A percentile compares a stretch with the other conserved stretches of the same genome.
Conservation (phyloP, 75 land plant species). For the Sequoia sempervirens region DNA sequence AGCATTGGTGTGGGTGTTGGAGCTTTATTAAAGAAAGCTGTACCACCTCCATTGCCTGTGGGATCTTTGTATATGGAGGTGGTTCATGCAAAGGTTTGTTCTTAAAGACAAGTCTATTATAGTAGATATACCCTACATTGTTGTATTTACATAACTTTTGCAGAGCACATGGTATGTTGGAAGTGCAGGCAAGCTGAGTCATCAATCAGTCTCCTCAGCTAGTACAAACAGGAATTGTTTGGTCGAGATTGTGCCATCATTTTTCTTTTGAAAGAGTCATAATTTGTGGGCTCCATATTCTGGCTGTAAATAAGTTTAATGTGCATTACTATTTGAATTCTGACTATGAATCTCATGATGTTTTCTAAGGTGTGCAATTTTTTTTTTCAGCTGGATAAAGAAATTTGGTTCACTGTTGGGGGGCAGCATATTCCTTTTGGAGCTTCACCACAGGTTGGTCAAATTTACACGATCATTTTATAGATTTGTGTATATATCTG, state of each 20-base stretch:
- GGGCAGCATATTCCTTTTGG: constrained; percentile 92
- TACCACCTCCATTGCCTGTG: constrained; percentile 65
- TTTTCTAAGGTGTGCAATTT: not conserved
- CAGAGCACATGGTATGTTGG: not conserved
- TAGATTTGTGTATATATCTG: not conserved
- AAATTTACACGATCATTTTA: not conserved
- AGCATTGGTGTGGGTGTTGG: constrained; percentile 76
- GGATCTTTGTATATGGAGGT: constrained; percentile 94
- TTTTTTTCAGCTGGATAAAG: constrained; percentile 74
- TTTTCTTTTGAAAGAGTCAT: not conserved
- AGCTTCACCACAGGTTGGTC: constrained; percentile 84
- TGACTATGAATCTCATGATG: not conserved
- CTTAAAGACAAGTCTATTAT: not conserved
- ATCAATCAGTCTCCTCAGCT: not conserved
- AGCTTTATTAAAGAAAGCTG: constrained; percentile 67
- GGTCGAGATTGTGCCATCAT: not conserved
- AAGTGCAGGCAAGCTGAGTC: not conserved
- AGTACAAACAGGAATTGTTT: not conserved
- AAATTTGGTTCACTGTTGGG: constrained; percentile 73
- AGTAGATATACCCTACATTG: not conserved
- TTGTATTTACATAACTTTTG: not conserved
- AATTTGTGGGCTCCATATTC: not conserved
- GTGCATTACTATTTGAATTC: not conserved
- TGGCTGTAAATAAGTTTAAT: not conserved
- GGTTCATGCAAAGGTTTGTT: constrained; percentile 84